Evolutionary conservation across 345 rosid species (phyloP), one percentile per base, ranked within the genome.

Genomic region (Noccaea caerulescens): DNA sequence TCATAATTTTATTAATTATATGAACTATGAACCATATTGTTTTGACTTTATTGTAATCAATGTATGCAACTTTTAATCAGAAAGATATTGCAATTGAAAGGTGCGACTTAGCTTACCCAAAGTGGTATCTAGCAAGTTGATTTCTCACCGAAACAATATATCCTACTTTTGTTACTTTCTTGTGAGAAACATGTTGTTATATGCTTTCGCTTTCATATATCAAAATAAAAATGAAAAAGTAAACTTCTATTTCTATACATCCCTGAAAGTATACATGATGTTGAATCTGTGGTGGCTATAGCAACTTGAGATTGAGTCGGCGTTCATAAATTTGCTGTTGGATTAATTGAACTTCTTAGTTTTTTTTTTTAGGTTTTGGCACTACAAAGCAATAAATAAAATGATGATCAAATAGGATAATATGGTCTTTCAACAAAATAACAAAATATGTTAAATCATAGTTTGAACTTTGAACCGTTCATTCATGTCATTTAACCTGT

Each of bases 61-160:
- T 42, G 12, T 38, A 56, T 36, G 23, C 14, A 25, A 11, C 6
- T 27, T n/a, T 16, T 27, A 47, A 65, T 41, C 25, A 30, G 14
- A 16, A 39, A 46, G 14, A 30, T 10, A 36, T 20, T 58, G 44
- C 43, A 59, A 39, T 6, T 46, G 30, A 47, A 20, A 45, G 4
- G 23, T 57, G 36, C 37, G 32, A 36, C 7, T 36, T 30, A 5
- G 47, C 6, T 55, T 55, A 7, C 33, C 49, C 8, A 46, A 63
- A 56, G 58, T 43, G 58, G 52, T 18, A 41, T 56, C 10, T 18
- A 57, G 38, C 59, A 57, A 73, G 72, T 73, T 47, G 77, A 41
- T 58, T 49, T 52, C 32, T 50, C 67, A 33, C 58, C 10, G 23
- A 56, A 56, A 27, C 14, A 42, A 58, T 36, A 58, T 61, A 73